Evolutionary conservation across 441 rosid genomes (phyloP).

Genomic region (Euphorbia celastroides): DNA sequence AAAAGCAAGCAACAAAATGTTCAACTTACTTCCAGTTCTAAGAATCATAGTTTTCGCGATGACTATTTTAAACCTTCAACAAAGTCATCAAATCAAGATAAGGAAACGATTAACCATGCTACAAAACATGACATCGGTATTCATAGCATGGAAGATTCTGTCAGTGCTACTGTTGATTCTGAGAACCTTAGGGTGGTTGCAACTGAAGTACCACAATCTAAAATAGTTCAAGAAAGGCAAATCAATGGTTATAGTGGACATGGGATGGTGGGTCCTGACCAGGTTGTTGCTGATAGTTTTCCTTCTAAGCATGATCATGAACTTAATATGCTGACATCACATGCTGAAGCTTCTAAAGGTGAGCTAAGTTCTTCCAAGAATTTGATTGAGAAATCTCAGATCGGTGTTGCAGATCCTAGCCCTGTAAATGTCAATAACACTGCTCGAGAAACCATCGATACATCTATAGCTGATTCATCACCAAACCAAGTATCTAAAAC

Average conservation of each 20-base stretch:
- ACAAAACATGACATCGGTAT: constrained; percentile 12
- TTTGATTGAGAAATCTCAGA: constrained; percentile 22
- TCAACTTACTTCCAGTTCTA: constrained; percentile 24
- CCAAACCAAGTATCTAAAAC: constrained; percentile 23
- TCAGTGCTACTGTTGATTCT: constrained; percentile 10
- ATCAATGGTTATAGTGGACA: constrained; percentile 10
- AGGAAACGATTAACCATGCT: constrained; percentile 19
- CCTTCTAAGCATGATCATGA: constrained; percentile 9
- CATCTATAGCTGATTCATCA: constrained; percentile 29
- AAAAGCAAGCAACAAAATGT: constrained; percentile 29
- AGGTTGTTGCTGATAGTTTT: constrained; percentile 15
- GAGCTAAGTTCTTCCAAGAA: constrained; percentile 18
- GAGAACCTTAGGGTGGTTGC: constrained; percentile 13
- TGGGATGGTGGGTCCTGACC: constrained; percentile 19
- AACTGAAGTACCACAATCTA: constrained; percentile 12
- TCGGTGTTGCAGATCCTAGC: constrained; percentile 19
- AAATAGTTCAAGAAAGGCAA: constrained; percentile 19
- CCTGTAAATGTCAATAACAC: constrained; percentile 21
- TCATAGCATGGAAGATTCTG: constrained; percentile 22
- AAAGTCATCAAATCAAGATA: constrained; percentile 20
- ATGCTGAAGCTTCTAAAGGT: constrained; percentile 18
- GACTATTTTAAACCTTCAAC: constrained; percentile 24
- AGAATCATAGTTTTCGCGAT: constrained; percentile 19
- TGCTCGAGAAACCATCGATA: constrained; percentile 27
- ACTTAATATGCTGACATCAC: constrained; percentile 15